Evolutionary conservation across 108 stramenopile species (phyloP).

Genomic region (Cylindrotheca fusiformis): DNA sequence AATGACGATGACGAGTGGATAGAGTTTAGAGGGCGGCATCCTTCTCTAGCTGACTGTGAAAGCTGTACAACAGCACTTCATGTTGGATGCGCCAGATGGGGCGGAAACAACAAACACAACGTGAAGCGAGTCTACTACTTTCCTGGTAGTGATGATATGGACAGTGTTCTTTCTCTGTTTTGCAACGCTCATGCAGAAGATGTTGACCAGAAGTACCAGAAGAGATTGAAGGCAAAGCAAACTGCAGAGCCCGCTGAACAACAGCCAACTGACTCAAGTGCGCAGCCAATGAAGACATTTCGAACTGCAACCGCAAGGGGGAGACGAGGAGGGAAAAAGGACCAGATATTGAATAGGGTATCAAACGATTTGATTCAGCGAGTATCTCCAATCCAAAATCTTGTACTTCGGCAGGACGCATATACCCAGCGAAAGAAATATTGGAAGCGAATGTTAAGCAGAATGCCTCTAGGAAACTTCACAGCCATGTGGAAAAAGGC

Average conservation of each 20-base stretch:
- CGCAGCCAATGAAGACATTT: no score
- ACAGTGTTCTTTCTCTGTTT: conserved; percentile 1
- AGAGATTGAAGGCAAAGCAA: not conserved
- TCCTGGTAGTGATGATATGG: not conserved
- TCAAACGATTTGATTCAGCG: not conserved
- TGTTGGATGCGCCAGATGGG: conserved; percentile 15
- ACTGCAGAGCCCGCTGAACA: no score
- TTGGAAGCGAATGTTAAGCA: not conserved
- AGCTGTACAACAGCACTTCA: conserved; percentile 8
- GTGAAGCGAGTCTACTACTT: conserved; percentile 13
- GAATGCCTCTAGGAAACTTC: not conserved
- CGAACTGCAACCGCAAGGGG: no score
- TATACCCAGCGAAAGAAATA: not conserved
- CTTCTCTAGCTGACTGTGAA: not conserved
- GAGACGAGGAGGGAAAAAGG: no score
- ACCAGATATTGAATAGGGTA: no score
- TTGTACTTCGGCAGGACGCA: not conserved
- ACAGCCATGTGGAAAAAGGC: not conserved
- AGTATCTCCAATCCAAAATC: not conserved
- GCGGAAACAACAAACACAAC: not conserved
- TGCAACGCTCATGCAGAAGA: conserved; percentile 10
- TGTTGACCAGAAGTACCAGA: conserved; percentile 3
- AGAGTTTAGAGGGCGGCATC: conserved; percentile 7
- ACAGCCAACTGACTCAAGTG: no score
- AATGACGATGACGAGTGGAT: conserved; percentile 4